Percentiles rank a stretch among this genome's conserved stretches.
Evolutionary conservation across 306 rosid species (phyloP).

Genomic region (Benincasa hispida): DNA sequence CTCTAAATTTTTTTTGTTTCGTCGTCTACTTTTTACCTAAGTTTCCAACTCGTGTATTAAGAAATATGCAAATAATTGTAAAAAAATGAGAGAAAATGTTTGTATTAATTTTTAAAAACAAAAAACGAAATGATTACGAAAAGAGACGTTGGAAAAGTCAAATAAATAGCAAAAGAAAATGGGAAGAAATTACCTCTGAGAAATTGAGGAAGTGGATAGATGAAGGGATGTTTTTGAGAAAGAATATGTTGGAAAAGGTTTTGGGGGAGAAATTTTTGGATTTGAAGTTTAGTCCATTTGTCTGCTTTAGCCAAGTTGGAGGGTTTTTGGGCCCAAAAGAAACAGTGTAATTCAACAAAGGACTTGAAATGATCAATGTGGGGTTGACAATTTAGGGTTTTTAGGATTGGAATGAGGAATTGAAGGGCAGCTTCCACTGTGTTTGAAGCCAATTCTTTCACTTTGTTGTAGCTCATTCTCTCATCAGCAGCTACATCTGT

Average conservation of each 20-base stretch:
- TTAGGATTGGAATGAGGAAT: conserved; percentile 20
- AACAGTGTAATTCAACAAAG: conserved; percentile 28
- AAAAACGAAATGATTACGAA: too few species aligned
- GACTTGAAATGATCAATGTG: conserved; percentile 15
- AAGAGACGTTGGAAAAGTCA: too few species aligned
- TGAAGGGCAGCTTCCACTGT: conserved; percentile 32
- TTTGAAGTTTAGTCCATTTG: conserved; percentile 26
- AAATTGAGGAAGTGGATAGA: conserved; percentile 33
- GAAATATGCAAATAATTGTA: too few species aligned
- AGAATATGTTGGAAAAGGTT: conserved; percentile 23
- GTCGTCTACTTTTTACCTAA: too few species aligned
- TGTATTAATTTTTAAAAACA: too few species aligned
- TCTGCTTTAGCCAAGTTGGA: conserved; percentile 13
- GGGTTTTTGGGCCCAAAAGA: conserved; percentile 26
- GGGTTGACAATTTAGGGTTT: conserved; percentile 8
- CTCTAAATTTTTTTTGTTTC: too few species aligned
- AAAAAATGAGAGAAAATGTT: too few species aligned
- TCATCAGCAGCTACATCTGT: conserved; percentile 58
- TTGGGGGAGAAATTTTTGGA: conserved; percentile 28
- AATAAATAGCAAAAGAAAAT: neutral
- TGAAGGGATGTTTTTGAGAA: conserved; percentile 16
- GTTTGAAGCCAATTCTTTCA: conserved; percentile 33
- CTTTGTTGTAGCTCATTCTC: conserved; percentile 35
- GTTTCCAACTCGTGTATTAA: too few species aligned
- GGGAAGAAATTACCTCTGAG: neutral